Evolutionary conservation across 1,139 yeast species (phyloP).

Genomic region (Candida albicans): DNA sequence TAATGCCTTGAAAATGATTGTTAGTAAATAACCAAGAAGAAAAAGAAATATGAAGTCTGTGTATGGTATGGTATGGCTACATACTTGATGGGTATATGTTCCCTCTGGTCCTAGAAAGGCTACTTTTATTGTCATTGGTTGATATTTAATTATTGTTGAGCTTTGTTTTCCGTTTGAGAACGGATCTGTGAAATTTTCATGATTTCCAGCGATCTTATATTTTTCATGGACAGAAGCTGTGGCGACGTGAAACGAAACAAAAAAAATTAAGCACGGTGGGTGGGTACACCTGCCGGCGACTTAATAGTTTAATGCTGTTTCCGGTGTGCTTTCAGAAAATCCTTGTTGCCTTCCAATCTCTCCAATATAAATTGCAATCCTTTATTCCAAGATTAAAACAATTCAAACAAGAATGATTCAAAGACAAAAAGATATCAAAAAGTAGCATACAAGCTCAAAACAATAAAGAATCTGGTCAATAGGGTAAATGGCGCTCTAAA

Average conservation of each 20-base stretch:
- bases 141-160: background rate
- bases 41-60: too few species aligned
- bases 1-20: constrained; percentile 57
- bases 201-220: too few species aligned
- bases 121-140: constrained; percentile 34
- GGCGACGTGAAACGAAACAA: too few species aligned
- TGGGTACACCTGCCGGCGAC: too few species aligned
- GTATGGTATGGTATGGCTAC: constrained; percentile 25
- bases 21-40: too few species aligned
- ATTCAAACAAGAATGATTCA: background rate
- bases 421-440: background rate
- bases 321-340: background rate
- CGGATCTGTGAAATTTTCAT: background rate
- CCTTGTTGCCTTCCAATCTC: background rate
- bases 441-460: too few species aligned
- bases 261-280: too few species aligned
- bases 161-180: background rate
- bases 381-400: constrained; percentile 1
- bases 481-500: background rate
- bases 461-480: background rate
- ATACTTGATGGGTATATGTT: constrained; percentile 85
- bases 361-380: constrained; percentile 1
- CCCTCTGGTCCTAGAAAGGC: constrained; percentile 88
- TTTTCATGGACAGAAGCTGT: too few species aligned
- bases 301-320: background rate